phyloP scores from a whole-genome alignment of 495 filamentous ascomycete genomes.

The Podospora comata region DNA sequence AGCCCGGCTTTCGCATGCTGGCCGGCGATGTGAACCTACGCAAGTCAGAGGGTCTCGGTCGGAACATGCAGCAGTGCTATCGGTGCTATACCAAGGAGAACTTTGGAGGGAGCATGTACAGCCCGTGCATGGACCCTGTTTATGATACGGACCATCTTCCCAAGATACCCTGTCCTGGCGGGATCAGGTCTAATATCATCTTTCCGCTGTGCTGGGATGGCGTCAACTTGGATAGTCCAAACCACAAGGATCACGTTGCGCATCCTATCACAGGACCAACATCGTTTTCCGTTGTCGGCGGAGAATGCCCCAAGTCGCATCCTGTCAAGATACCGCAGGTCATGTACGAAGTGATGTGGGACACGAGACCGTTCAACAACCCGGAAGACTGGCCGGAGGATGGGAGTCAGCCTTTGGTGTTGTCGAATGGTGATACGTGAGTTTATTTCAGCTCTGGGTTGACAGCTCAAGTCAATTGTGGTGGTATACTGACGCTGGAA shows the following conservation, averaged over 20 bases:
- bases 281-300: constrained; percentile 8
- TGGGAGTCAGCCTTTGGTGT: constrained; percentile 45
- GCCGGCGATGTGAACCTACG: constrained; percentile 55
- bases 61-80: constrained; percentile 31
- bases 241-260: constrained; percentile 41
- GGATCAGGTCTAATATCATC: constrained; percentile 44
- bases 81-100: background rate
- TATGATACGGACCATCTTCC: constrained; percentile 11
- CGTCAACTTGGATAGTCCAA: constrained; percentile 29
- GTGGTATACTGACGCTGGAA: background rate
- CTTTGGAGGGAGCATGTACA: constrained; percentile 1
- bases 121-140: constrained; percentile 1
- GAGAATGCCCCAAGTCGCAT: constrained; percentile 26
- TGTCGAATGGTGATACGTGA: constrained; percentile 43
- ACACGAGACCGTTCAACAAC: constrained; percentile 36
- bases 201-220: constrained; percentile 43
- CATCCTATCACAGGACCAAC: constrained; percentile 19
- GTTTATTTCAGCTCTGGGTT: constrained; percentile 9
- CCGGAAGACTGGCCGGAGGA: constrained; percentile 38
- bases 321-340: constrained; percentile 30
- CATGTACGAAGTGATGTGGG: constrained; percentile 21
- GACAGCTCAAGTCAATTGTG: background rate
- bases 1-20: constrained; percentile 67
- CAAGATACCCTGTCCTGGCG: constrained; percentile 30
- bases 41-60: constrained; percentile 29